Conservation (phyloP, 2,329 filamentous ascomycete genomes). For the Apiospora pterosperma region DNA sequence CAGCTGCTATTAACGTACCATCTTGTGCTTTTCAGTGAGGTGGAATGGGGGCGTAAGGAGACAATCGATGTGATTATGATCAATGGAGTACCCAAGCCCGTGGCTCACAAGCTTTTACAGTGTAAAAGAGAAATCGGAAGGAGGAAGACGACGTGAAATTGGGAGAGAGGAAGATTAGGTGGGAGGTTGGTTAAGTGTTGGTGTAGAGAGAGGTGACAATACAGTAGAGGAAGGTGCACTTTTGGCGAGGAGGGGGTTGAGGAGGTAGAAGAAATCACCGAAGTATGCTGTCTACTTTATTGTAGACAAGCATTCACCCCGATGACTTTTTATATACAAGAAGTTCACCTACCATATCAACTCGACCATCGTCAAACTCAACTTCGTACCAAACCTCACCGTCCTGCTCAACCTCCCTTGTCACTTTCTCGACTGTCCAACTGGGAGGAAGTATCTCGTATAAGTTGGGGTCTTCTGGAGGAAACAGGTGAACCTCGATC, state of each 20-base stretch:
- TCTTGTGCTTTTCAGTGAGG: constrained; percentile 3
- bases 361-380: constrained; percentile 44
- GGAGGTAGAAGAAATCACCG: not conserved
- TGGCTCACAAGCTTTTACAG: not conserved
- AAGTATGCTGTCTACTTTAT: not conserved
- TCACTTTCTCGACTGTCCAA: constrained; percentile 34
- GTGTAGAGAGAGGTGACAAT: not conserved
- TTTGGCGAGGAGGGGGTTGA: not conserved
- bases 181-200: not conserved
- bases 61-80: not conserved
- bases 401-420: constrained; percentile 24
- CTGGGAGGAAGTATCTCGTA: constrained; percentile 28
- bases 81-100: not conserved
- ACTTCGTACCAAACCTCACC: constrained; percentile 29
- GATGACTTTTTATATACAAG: constrained; percentile 14
- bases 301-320: not conserved
- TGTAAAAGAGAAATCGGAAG: not conserved
- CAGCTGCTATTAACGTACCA: constrained; percentile 13
- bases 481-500: constrained; percentile 27
- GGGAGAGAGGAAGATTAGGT: not conserved
- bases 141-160: not conserved
- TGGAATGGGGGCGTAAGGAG: not conserved
- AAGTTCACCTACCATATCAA: constrained; percentile 39
- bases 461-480: constrained; percentile 19
- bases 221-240: not conserved